phyloP scores from a whole-genome alignment of 768 basidiomycete genomes.

The Leucocoprinus birnbaumii region DNA sequence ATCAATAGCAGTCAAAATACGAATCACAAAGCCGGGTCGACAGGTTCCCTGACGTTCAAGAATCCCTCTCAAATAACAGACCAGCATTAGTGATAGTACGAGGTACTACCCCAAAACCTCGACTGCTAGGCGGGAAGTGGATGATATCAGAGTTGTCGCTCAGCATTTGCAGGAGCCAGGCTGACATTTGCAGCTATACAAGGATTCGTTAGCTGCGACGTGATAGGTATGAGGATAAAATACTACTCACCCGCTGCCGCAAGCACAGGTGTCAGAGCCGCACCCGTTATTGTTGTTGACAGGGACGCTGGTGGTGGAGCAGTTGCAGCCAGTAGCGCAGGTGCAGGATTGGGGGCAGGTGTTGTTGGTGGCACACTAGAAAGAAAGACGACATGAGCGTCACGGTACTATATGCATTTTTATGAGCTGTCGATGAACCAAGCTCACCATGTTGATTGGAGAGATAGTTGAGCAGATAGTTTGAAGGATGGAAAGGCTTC shows the following conservation, averaged over 20 bases:
- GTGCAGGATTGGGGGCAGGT: not conserved
- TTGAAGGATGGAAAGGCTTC: no score
- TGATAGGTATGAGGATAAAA: no score
- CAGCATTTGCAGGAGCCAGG: conserved; percentile 2
- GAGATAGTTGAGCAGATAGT: no score
- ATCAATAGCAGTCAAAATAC: no score
- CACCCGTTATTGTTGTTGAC: not conserved
- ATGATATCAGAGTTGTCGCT: not conserved
- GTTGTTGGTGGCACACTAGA: not conserved
- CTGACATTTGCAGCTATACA: not conserved
- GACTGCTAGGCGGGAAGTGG: no score
- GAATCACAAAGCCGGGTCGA: no score
- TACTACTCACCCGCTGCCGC: not conserved
- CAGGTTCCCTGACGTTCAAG: no score
- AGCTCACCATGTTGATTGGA: not conserved
- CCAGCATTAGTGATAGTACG: no score
- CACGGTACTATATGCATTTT: not conserved
- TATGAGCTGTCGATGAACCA: no score
- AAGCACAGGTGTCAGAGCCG: not conserved
- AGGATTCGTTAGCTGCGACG: not conserved
- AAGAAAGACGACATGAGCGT: not conserved
- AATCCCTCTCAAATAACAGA: no score
- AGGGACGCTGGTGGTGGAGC: not conserved
- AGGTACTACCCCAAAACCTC: no score
- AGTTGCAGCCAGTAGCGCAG: not conserved